Base-by-base conservation (phyloP, 1,139 yeast species). In the Saccharomycopsis crataegensis region DNA sequence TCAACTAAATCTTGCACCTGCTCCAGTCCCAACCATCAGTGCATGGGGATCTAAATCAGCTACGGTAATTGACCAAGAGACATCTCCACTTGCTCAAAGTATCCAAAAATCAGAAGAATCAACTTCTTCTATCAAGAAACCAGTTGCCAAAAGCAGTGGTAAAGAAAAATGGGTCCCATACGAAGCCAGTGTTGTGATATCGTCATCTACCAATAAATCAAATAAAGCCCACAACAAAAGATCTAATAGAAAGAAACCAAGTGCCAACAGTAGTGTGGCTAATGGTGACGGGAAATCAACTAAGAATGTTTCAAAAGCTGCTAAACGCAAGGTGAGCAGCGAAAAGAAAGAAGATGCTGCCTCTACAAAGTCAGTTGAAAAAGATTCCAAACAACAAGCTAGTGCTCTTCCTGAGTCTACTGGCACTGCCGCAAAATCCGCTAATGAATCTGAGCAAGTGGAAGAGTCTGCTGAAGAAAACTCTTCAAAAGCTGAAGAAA, bases 1-100 rank as follows among this genome's bases (percentile, higher is more conserved):
- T 52, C 73, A 73, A 62, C 73, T 71, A 51, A 67, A 70, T 22
- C 73, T 83, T 62, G 82, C 87, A 14, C 91, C 91, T 7, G 94
- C 94, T 48, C 93, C 93, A 8, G 78, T 84, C 53, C 94, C 94
- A 46, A 67, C 76, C 46, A 80, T 78, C 50, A 81, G 82, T 53
- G 88, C 84, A 8, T 85, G 94, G 94, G 86, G 86, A 45, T 62
- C 73, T 5, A 59, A 71, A 6, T 62, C 72, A 48, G 61, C 76
- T 42, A 82, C 78, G 62, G 74, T 76, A 48, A 70, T 70, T 8
- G 36, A 43, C 43, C n/a, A 36, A 14, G 49, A 41, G 86, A 83
- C 87, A 49, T 76, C 83, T 46, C 82, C 86, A 34, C 74, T 72
- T 52, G 71, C 70, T 61, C 65, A 56, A 63, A 61, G 42, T 43